A percentile compares a stretch with the other conserved stretches of the same genome.
Conservation (phyloP, 1,284 basidiomycete species). For the Agaricales sp. region DNA sequence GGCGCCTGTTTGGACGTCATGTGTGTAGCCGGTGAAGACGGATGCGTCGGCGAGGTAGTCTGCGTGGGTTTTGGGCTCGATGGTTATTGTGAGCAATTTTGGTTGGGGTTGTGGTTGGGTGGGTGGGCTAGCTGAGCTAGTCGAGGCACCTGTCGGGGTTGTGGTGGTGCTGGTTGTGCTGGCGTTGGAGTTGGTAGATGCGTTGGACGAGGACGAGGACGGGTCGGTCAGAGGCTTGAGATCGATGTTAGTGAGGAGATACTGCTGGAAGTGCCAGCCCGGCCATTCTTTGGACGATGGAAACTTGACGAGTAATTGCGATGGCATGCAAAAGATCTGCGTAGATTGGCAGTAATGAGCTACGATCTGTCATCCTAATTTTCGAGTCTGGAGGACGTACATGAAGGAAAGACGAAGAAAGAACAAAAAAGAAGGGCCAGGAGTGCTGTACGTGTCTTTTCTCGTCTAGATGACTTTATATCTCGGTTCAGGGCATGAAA, state of each 20-base stretch:
- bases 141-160: not conserved
- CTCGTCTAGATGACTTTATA: too few species aligned
- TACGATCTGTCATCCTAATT: too few species aligned
- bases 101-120: not conserved
- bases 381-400: too few species aligned
- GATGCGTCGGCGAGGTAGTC: not conserved
- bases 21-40: not conserved
- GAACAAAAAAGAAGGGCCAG: too few species aligned
- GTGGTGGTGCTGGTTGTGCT: not conserved
- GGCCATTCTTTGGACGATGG: conserved; percentile 1
- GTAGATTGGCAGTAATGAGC: too few species aligned
- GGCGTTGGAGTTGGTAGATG: not conserved
- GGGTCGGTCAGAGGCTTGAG: not conserved
- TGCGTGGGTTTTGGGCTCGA: not conserved
- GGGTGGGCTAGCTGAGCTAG: too few species aligned
- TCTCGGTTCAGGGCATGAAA: too few species aligned
- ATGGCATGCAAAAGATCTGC: conserved; percentile 1
- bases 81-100: not conserved
- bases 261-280: not conserved
- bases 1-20: not conserved
- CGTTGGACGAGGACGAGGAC: not conserved
- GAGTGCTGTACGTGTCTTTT: too few species aligned
- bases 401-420: too few species aligned
- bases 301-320: conserved; percentile 1
- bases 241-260: conserved; percentile 1